A percentile compares a stretch with the other conserved stretches of the same genome.
Evolutionary conservation across 148 eudicot genomes (phyloP).

Genomic region (Cornus suecica): DNA sequence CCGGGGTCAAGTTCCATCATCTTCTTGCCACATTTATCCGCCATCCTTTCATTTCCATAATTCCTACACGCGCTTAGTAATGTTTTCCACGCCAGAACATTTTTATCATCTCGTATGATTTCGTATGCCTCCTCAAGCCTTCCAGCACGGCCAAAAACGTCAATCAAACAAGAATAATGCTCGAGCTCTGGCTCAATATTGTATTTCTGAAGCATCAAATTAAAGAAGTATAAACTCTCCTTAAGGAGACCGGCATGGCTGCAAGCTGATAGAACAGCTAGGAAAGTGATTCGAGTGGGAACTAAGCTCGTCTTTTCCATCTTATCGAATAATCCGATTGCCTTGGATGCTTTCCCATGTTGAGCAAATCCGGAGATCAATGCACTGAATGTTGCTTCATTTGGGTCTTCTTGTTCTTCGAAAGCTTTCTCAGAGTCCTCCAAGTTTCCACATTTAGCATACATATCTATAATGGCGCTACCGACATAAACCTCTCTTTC

Average conservation of each 20-base stretch:
- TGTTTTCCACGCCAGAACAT: constrained; percentile 15
- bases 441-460: constrained; percentile 25
- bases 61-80: constrained; percentile 18
- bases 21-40: constrained; percentile 10
- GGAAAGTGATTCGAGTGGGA: constrained; percentile 18
- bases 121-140: constrained; percentile 22
- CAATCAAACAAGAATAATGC: constrained; percentile 20
- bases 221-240: constrained; percentile 9
- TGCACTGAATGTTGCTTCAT: constrained; percentile 15
- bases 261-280: constrained; percentile 21
- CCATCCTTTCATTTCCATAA: constrained; percentile 12
- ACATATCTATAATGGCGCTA: constrained; percentile 25
- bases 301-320: constrained; percentile 19
- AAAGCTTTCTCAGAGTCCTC: constrained; percentile 14
- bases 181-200: constrained; percentile 13
- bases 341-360: constrained; percentile 13
- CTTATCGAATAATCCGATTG: constrained; percentile 9
- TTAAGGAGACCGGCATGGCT: constrained; percentile 15
- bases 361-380: constrained; percentile 19
- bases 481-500: constrained; percentile 13
- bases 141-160: constrained; percentile 22
- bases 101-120: constrained; percentile 6
- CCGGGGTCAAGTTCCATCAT: constrained; percentile 9
- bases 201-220: constrained; percentile 10
- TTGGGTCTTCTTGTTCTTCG: constrained; percentile 13